Evolutionary conservation across 352 stramenopile genomes (phyloP).

Genomic region (Globisporangium lucens): DNA sequence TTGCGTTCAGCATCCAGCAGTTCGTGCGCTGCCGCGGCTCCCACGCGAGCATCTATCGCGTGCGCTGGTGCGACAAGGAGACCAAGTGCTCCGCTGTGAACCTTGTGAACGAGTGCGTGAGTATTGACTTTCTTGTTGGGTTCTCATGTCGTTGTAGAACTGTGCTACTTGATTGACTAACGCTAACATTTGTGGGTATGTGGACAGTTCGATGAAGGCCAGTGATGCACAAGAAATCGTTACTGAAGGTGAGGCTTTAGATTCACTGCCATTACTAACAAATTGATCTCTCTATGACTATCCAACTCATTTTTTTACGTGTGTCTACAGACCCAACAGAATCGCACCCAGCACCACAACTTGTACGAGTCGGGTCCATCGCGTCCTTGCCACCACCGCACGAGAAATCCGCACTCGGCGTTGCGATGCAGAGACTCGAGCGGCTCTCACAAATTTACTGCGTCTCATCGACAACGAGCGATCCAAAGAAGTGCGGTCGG

Average conservation of each 20-base stretch:
- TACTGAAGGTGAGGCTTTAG: constrained; percentile 6
- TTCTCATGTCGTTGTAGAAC: background rate
- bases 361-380: background rate
- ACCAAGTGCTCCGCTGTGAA: constrained; percentile 70
- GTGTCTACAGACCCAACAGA: background rate
- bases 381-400: background rate
- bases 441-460: constrained; percentile 35
- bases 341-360: background rate
- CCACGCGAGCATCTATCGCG: constrained; percentile 65
- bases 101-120: constrained; percentile 65
- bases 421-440: constrained; percentile 23
- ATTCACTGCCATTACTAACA: background rate
- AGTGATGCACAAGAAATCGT: constrained; percentile 1
- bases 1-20: constrained; percentile 64
- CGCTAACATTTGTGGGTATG: background rate
- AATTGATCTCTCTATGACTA: background rate
- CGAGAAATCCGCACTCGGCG: constrained; percentile 7
- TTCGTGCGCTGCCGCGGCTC: constrained; percentile 69
- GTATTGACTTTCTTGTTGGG: background rate
- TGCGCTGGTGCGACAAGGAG: constrained; percentile 52
- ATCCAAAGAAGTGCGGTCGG: constrained; percentile 25
- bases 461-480: constrained; percentile 32
- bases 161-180: background rate
- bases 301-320: background rate
- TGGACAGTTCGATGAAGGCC: background rate